Conservation (phyloP, 1,284 basidiomycete genomes). For the Entoloma clypeatum region DNA sequence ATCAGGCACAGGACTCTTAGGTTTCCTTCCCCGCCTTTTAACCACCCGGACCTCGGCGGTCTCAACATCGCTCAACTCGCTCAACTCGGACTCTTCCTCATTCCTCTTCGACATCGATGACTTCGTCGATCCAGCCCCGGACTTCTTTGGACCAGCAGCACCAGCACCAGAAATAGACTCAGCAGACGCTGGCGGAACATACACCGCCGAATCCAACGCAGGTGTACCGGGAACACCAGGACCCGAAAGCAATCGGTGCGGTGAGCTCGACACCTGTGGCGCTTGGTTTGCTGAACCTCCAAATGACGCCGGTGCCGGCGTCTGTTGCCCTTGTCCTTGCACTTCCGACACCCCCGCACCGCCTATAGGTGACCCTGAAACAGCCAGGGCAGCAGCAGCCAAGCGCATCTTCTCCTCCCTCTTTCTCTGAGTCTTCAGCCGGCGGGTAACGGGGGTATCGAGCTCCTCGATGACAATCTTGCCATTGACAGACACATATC, state of each 20-base stretch:
- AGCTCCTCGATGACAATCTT: slow-evolving; percentile 61
- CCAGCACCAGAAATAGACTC: slow-evolving; percentile 1
- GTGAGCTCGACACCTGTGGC: too few species aligned
- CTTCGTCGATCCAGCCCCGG: background rate
- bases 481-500: too few species aligned
- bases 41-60: slow-evolving; percentile 18
- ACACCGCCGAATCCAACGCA: background rate
- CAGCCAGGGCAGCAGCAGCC: background rate
- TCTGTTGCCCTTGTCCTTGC: too few species aligned
- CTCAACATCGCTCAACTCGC: slow-evolving; percentile 31
- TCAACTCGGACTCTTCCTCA: slow-evolving; percentile 32
- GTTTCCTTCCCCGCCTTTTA: slow-evolving; percentile 5
- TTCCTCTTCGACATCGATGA: slow-evolving; percentile 5
- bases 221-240: slow-evolving; percentile 7
- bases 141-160: slow-evolving; percentile 1
- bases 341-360: too few species aligned
- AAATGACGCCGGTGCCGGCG: too few species aligned
- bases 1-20: background rate
- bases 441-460: slow-evolving; percentile 63
- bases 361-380: too few species aligned
- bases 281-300: too few species aligned
- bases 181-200: background rate
- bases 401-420: slow-evolving; percentile 39
- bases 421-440: slow-evolving; percentile 47
- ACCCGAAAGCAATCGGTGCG: background rate